Percentiles rank a stretch among this genome's conserved stretches.
These are phyloP conservation scores for Recurvomyces mirabilis DNA, from an alignment of 495 filamentous ascomycete species.

Conservation along the genomic window DNA sequence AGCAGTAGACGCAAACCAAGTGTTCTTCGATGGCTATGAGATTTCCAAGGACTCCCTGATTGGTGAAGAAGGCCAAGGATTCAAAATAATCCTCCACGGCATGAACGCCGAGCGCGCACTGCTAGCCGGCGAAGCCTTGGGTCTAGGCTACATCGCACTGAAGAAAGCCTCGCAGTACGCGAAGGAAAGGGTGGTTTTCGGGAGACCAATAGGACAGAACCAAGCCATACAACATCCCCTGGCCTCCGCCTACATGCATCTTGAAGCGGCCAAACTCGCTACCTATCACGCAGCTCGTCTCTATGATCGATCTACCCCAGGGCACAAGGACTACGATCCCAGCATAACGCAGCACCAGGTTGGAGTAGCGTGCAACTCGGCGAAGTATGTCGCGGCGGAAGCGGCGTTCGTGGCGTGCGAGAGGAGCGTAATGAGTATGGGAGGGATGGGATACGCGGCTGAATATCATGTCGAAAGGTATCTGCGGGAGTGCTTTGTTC, in stretches of 20 bases:
- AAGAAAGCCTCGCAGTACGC: slow-evolving; percentile 54
- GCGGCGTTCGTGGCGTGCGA: slow-evolving; percentile 68
- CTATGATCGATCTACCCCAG: slow-evolving; percentile 48
- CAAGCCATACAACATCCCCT: slow-evolving; percentile 67
- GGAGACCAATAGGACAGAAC: slow-evolving; percentile 59
- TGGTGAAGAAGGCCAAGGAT: slow-evolving; percentile 59
- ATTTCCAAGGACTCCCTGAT: slow-evolving; percentile 52
- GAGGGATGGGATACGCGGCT: slow-evolving; percentile 68
- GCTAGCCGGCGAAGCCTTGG: slow-evolving; percentile 65
- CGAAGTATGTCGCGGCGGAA: slow-evolving; percentile 71
- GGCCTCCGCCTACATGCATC: slow-evolving; percentile 61
- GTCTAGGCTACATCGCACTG: slow-evolving; percentile 64
- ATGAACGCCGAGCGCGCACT: slow-evolving; percentile 78
- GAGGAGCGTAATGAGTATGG: slow-evolving; percentile 42
- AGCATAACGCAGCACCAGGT: slow-evolving; percentile 50
- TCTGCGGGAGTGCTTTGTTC: slow-evolving; percentile 62
- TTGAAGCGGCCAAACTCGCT: slow-evolving; percentile 67
- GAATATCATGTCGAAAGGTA: slow-evolving; percentile 74
- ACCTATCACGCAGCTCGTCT: slow-evolving; percentile 68
- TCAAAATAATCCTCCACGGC: slow-evolving; percentile 67
- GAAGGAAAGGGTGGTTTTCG: slow-evolving; percentile 57
- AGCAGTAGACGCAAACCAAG: slow-evolving; percentile 71
- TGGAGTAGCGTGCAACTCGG: slow-evolving; percentile 62
- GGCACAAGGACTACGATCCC: slow-evolving; percentile 30
- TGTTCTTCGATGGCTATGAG: slow-evolving; percentile 67